Base-by-base conservation (phyloP, 2,329 filamentous ascomycete genomes). In the Fusarium sp. region DNA sequence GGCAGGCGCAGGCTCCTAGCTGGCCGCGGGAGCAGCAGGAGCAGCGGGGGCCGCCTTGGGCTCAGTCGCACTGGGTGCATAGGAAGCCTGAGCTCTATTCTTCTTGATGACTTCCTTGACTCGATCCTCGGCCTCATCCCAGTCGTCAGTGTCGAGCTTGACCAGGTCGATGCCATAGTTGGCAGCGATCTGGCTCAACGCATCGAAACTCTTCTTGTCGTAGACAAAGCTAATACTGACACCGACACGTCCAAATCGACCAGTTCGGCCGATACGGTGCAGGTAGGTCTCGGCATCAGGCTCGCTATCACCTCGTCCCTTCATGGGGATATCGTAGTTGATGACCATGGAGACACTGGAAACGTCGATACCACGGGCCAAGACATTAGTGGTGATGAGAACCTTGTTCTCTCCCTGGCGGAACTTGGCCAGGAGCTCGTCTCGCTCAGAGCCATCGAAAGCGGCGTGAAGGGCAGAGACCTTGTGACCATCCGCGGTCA, bases 271-370 rank as follows among this genome's bases (percentile, higher is more conserved):
- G 78, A 99, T 99, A 81, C 97, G 94, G 88, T 99, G 97, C 58
- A 99, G 92, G 81, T 99, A 99, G 1, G 97, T 99, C 86, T 98
- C 95, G 56, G 92, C 92, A 80, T 99, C 97, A 15, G 96, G 93
- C 84, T 97, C 94, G 32, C 88, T 88, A 77, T 98, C 95, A 20
- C 93, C 91, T 35, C 89, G 85, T 45, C 93, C 92, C 80, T 93
- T 92, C 87, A 93, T 93, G 27, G 93, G 93, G 67, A 95, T 93
- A 77, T 95, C 93, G 84, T 99, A 99, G 87, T 99, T 99, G 87
- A 99, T 95, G 63, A 99, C 97, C 92, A 99, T 97, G 11, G 95
- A 98, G 15, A 99, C 97, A 32, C 85, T 97, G 84, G 81, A 98
- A 86, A 91, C 90, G 80, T 99, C 97, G 79, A 99, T 98, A 81